Percentiles rank a stretch among this genome's conserved stretches.
Evolutionary conservation across 108 stramenopile species (phyloP).

Genomic region (Nitzschia inconspicua): DNA sequence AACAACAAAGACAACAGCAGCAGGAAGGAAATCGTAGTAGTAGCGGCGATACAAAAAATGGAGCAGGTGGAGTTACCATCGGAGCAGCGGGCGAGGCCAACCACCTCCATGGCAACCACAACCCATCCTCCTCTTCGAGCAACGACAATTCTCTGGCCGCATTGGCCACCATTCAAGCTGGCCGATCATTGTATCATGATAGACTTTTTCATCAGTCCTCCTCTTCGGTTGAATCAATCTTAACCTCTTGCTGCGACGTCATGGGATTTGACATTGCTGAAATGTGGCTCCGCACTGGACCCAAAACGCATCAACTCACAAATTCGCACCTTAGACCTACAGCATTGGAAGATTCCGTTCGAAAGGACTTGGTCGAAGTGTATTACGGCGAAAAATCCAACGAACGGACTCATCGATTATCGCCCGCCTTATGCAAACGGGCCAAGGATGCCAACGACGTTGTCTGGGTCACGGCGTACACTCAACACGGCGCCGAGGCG

Average conservation of each 20-base stretch:
- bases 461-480: slow-evolving; percentile 84
- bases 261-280: slow-evolving; percentile 92
- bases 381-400: slow-evolving; percentile 77
- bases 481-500: slow-evolving; percentile 70
- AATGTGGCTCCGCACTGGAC: slow-evolving; percentile 92
- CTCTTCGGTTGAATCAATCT: slow-evolving; percentile 61
- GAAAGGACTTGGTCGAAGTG: slow-evolving; percentile 82
- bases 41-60: neutral
- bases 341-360: slow-evolving; percentile 69
- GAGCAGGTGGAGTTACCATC: neutral
- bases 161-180: slow-evolving; percentile 17
- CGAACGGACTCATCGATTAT: slow-evolving; percentile 80
- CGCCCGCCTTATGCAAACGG: slow-evolving; percentile 83
- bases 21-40: neutral
- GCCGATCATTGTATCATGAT: slow-evolving; percentile 46
- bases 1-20: slow-evolving; percentile 6
- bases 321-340: slow-evolving; percentile 80
- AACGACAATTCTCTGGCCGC: slow-evolving; percentile 6
- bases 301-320: slow-evolving; percentile 88
- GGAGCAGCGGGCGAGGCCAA: slow-evolving; percentile 27
- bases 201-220: slow-evolving; percentile 52
- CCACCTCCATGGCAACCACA: slow-evolving; percentile 21
- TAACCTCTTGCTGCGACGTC: slow-evolving; percentile 72
- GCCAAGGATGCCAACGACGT: slow-evolving; percentile 88
- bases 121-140: slow-evolving; percentile 21